Evolutionary conservation across 164 flowering plant species (phyloP).

Genomic region (Hamamelis virginiana): DNA sequence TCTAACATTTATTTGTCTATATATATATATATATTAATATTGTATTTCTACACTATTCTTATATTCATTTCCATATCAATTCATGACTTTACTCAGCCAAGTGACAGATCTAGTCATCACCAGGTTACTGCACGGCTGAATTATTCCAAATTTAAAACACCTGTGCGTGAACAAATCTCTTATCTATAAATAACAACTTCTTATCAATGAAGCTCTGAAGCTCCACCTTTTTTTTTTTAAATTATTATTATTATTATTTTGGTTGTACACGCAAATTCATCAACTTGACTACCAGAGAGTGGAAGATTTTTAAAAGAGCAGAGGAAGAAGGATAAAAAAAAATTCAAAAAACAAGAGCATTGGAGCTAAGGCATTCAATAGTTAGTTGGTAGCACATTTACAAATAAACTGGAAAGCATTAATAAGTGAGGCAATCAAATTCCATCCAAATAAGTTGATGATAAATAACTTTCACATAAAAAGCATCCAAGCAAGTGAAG

Average conservation of each 20-base stretch:
- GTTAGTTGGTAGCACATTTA: no score
- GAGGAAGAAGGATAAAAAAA: neutral
- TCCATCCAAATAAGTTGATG: neutral
- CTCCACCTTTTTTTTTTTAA: neutral
- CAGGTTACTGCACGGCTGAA: neutral
- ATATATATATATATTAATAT: no score
- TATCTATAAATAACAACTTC: neutral
- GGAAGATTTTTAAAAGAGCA: no score
- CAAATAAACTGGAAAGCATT: neutral
- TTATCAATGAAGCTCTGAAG: neutral
- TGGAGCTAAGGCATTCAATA: neutral
- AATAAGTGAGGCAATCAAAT: neutral
- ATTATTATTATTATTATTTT: no score
- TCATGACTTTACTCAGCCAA: neutral
- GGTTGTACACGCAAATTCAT: neutral
- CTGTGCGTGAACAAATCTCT: neutral
- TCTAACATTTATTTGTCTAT: no score
- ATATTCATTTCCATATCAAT: neutral
- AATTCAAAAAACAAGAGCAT: neutral
- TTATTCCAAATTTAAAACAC: neutral
- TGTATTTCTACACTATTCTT: no score
- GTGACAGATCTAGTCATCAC: neutral
- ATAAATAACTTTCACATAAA: neutral
- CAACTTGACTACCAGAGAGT: neutral
- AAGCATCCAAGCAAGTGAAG: neutral